Evolutionary conservation across 1,284 basidiomycete genomes (phyloP), one percentile per base, ranked within the genome.

Genomic region (Fistulina hepatica): DNA sequence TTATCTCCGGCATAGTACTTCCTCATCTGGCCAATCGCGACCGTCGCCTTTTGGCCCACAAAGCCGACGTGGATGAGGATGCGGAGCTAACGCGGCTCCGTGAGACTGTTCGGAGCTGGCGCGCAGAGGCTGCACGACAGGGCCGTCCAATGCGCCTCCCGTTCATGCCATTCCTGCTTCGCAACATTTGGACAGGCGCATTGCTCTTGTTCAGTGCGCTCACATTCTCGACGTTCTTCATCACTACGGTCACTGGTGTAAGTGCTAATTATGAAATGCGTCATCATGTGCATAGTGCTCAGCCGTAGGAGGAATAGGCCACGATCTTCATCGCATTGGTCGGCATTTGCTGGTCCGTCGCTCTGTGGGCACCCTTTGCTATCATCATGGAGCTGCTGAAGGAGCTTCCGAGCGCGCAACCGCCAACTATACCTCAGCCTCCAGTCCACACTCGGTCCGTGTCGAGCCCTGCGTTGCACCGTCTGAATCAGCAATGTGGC

Each of bases 331-430:
- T 97, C 37, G 78, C 79, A 36, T 56, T 92, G 26, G 76, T 92
- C 11, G 92, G 92, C 27, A 82, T 95, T 26, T 89, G 82, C 54
- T 97, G 92, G 92, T 88, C 90, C 2, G 84, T 95, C 16, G 88
- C 90, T 11, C 90, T 88, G 61, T 95, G 91, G 91, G 86, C 86
- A 38, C 80, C 82, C 3, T 85, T 84, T 45, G 81, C 85, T 11
- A 90, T 93, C 52, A 88, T 93, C 56, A 93, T 93, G 90, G 89
- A 91, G 83, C 77, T 88, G 52, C 62, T 93, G 45, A 90, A 88
- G 61, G 89, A 91, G 55, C 67, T 82, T 45, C 67, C 43, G 15
- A 49, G 76, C 4, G 39, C 53, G 21, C 56, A 55, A n/a, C 34
- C 48, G 35, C 42, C 47, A 16, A 34, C 47, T 5, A 33, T 25